phyloP scores from a whole-genome alignment of 2,329 filamentous ascomycete species.

The Fusarium sp. region DNA sequence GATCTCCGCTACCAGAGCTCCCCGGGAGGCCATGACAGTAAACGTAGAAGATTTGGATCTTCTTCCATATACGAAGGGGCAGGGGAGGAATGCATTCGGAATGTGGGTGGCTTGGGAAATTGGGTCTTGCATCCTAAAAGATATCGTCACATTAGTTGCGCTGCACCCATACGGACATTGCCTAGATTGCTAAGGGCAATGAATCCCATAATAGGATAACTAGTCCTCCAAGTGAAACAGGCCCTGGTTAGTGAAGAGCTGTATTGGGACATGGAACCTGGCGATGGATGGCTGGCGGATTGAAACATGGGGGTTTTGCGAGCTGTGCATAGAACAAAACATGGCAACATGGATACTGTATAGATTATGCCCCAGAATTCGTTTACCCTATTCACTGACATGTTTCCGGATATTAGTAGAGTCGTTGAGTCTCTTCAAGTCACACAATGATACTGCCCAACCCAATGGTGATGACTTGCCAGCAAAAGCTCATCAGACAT shows the following conservation, averaged over 20 bases:
- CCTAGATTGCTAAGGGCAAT: too few species aligned
- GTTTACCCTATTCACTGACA: not conserved
- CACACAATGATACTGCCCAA: not conserved
- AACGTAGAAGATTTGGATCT: not conserved
- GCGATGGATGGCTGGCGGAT: not conserved
- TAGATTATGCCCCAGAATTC: not conserved
- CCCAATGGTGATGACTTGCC: not conserved
- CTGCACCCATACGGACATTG: not conserved
- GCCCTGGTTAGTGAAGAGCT: not conserved
- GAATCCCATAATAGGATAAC: not conserved
- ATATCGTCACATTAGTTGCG: not conserved
- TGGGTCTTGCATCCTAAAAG: not conserved
- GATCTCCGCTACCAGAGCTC: not conserved
- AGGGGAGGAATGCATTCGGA: not conserved
- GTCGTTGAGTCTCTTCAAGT: not conserved
- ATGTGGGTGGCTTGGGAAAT: not conserved
- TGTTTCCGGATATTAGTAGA: too few species aligned
- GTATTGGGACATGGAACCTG: not conserved
- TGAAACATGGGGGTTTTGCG: not conserved
- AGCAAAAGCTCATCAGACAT: too few species aligned
- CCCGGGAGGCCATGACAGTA: not conserved
- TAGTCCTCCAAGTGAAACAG: not conserved
- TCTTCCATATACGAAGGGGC: not conserved
- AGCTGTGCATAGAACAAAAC: not conserved
- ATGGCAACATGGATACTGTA: not conserved